Base-by-base conservation (phyloP, 1,284 basidiomycete genomes). In the Porodaedalea pini region DNA sequence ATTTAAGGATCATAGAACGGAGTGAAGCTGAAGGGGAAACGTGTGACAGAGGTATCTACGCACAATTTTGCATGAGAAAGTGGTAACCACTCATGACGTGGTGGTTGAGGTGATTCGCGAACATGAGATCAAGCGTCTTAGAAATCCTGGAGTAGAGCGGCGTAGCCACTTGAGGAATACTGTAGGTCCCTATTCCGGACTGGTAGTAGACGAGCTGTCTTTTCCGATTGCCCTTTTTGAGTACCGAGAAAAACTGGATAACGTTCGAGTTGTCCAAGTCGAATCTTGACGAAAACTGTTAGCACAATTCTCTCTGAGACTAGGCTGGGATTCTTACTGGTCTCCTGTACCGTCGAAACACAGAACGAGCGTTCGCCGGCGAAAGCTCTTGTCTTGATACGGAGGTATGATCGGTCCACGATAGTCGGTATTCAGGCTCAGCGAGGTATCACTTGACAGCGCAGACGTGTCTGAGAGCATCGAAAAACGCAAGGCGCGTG, bases 161-260 rank as follows among this genome's bases (percentile, higher is more conserved):
- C 0, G 70, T 73, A 2, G 70, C 68, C 8, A 71, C 63, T 34
- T 71, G 66, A 1, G 72, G 69, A 3, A 69, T 65, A 0, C 68
- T 71, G 61, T 76, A 77, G 2, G 77, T 77, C 1, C 77, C 75
- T 54, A 78, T 52, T 13, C 63, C 76, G 76, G 43, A 57, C 10
- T 83, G 81, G 60, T 83, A 83, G 64, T 83, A 83, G 2, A 81
- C 77, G 74, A 83, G 72, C 67, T 85, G 82, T 63, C 80, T 73
- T 25, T 65, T 66, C n/a, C 70, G 67, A 59, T 83, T 77, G 63
- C 79, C 75, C 64, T 82, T 85, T 70, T 80, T 78, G 51, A 85
- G 67, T 54, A 80, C 61, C 4, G 75, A 73, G 53, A 82, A 76
- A 17, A 87, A 70, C 62, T 82, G 74, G 25, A 84, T 77, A 43